Evolutionary conservation across 2,329 filamentous ascomycete genomes (phyloP).

Genomic region (Cucurbitaria berberidis): DNA sequence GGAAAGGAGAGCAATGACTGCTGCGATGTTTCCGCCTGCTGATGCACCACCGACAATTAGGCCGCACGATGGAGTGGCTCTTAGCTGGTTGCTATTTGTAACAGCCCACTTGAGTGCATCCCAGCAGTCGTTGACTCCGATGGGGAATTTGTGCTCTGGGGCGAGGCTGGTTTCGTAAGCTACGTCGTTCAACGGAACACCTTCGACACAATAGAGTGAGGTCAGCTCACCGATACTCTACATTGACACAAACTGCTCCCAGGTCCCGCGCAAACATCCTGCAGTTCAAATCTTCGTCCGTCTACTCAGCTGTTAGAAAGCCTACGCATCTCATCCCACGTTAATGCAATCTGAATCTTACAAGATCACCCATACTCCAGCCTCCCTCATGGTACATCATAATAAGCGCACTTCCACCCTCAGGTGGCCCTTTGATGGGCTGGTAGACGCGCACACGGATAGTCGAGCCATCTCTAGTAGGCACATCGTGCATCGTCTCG

Average conservation of each 20-base stretch:
- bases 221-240: conserved; percentile 54
- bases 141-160: conserved; percentile 59
- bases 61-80: conserved; percentile 52
- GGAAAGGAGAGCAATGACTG: conserved; percentile 54
- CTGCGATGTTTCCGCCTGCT: conserved; percentile 61
- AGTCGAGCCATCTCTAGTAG: conserved; percentile 29
- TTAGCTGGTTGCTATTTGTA: conserved; percentile 35
- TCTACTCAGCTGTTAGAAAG: conserved; percentile 1
- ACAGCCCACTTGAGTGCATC: conserved; percentile 55
- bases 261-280: conserved; percentile 48
- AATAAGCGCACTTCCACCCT: conserved; percentile 35
- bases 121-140: conserved; percentile 56
- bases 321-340: neutral
- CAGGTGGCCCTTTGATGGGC: conserved; percentile 24
- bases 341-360: neutral
- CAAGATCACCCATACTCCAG: conserved; percentile 52
- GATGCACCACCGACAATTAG: conserved; percentile 60
- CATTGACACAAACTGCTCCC: conserved; percentile 54
- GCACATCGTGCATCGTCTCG: conserved; percentile 35
- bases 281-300: conserved; percentile 52
- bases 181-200: neutral
- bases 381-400: conserved; percentile 54
- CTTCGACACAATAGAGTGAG: neutral
- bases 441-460: conserved; percentile 40
- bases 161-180: conserved; percentile 48